Conservation (phyloP, 176 grass and related monocot species). For the Poa annua region DNA sequence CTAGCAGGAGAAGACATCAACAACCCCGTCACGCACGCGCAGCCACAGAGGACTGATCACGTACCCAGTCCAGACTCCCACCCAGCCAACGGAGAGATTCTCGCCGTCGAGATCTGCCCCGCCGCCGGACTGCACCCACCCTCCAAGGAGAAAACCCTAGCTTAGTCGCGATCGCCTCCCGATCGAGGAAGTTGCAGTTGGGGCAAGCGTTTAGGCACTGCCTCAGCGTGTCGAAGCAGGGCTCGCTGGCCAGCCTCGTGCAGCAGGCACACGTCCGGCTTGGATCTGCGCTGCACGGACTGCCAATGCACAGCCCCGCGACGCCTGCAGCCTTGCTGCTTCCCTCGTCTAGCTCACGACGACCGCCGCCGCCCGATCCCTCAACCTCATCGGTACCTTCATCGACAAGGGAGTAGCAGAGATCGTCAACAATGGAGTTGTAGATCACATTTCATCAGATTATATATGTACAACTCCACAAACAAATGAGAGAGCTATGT, state of each 20-base stretch:
- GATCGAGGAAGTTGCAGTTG: slow-evolving; percentile 18
- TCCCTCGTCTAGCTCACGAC: not conserved
- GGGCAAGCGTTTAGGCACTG: not conserved
- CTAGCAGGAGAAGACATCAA: too few species aligned
- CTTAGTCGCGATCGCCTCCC: too few species aligned
- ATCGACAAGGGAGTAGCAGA: too few species aligned
- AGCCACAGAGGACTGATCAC: too few species aligned
- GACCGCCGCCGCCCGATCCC: not conserved
- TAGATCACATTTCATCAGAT: not conserved
- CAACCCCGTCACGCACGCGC: too few species aligned
- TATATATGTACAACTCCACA: too few species aligned
- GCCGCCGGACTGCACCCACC: too few species aligned
- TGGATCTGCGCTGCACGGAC: not conserved
- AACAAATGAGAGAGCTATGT: not conserved
- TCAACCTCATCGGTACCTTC: not conserved
- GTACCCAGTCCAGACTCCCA: too few species aligned
- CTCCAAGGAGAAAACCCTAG: too few species aligned
- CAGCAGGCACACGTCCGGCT: slow-evolving; percentile 19
- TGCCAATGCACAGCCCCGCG: not conserved
- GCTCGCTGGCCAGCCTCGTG: slow-evolving; percentile 27
- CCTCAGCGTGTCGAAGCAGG: slow-evolving; percentile 18
- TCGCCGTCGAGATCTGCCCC: too few species aligned
- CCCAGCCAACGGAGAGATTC: too few species aligned
- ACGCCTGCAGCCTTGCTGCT: not conserved
- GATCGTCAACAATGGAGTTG: too few species aligned